Evolutionary conservation across 495 filamentous ascomycete genomes (phyloP).

Genomic region (Xylaria scruposa): DNA sequence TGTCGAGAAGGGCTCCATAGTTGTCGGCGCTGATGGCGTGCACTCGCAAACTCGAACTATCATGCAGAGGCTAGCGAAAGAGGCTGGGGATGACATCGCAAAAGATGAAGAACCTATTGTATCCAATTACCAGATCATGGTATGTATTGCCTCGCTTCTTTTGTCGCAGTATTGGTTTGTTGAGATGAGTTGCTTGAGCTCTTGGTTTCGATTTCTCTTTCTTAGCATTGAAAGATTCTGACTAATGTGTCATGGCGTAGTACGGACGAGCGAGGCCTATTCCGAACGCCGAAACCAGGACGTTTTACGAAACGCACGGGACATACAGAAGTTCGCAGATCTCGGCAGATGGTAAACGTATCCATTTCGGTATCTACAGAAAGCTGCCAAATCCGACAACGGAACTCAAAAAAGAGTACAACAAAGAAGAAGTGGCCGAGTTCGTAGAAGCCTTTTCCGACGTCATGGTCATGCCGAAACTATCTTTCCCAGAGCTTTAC

Average conservation of each 20-base stretch:
- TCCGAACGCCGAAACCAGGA: slow-evolving; percentile 20
- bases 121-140: slow-evolving; percentile 20
- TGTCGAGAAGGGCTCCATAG: slow-evolving; percentile 47
- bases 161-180: slow-evolving; percentile 47
- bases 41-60: slow-evolving; percentile 54
- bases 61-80: slow-evolving; percentile 45
- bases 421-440: slow-evolving; percentile 42
- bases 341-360: slow-evolving; percentile 33
- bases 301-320: slow-evolving; percentile 33
- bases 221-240: slow-evolving; percentile 10
- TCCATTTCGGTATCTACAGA: slow-evolving; percentile 50
- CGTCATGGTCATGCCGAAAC: slow-evolving; percentile 38
- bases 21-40: slow-evolving; percentile 59
- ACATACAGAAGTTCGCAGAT: slow-evolving; percentile 36
- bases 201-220: neutral
- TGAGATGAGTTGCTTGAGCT: slow-evolving; percentile 22
- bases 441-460: slow-evolving; percentile 38
- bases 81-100: slow-evolving; percentile 15
- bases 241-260: slow-evolving; percentile 25
- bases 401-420: slow-evolving; percentile 40
- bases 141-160: slow-evolving; percentile 32
- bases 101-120: slow-evolving; percentile 32
- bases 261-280: slow-evolving; percentile 19
- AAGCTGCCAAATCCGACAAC: slow-evolving; percentile 29
- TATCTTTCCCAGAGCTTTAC: slow-evolving; percentile 44